Conservation (phyloP, 2,329 filamentous ascomycete genomes). For the Sarocladium oryzae region DNA sequence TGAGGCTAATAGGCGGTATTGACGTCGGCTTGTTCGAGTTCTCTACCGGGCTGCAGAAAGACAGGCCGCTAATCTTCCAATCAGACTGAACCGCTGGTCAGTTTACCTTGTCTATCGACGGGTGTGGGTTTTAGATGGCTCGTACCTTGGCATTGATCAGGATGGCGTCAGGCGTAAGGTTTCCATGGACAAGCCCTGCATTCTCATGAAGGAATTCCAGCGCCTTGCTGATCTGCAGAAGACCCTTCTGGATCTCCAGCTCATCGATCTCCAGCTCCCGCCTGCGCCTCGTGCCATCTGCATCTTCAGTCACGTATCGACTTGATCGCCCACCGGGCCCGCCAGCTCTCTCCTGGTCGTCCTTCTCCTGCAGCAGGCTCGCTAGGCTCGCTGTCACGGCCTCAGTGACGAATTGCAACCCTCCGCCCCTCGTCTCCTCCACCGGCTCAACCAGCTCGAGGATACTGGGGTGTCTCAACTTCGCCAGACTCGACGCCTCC, state of each 20-base stretch:
- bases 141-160: constrained; percentile 86
- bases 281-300: constrained; percentile 64
- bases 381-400: constrained; percentile 83
- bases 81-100: constrained; percentile 56
- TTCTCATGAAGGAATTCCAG: constrained; percentile 95
- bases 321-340: constrained; percentile 65
- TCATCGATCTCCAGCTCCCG: constrained; percentile 92
- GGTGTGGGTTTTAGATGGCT: constrained; percentile 12
- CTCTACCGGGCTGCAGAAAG: constrained; percentile 78
- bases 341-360: constrained; percentile 69
- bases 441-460: constrained; percentile 91
- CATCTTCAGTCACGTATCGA: constrained; percentile 74
- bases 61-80: constrained; percentile 96
- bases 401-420: constrained; percentile 93
- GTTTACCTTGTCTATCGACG: too few relatives aligned
- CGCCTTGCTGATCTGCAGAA: constrained; percentile 88
- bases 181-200: constrained; percentile 87
- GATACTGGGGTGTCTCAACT: constrained; percentile 83
- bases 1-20: constrained; percentile 72
- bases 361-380: constrained; percentile 77
- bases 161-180: constrained; percentile 87
- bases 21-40: constrained; percentile 68
- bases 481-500: constrained; percentile 82
- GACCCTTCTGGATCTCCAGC: constrained; percentile 92
- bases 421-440: constrained; percentile 85